Conservation (phyloP, 805 yeast species). For the Teunomyces pallodes region DNA sequence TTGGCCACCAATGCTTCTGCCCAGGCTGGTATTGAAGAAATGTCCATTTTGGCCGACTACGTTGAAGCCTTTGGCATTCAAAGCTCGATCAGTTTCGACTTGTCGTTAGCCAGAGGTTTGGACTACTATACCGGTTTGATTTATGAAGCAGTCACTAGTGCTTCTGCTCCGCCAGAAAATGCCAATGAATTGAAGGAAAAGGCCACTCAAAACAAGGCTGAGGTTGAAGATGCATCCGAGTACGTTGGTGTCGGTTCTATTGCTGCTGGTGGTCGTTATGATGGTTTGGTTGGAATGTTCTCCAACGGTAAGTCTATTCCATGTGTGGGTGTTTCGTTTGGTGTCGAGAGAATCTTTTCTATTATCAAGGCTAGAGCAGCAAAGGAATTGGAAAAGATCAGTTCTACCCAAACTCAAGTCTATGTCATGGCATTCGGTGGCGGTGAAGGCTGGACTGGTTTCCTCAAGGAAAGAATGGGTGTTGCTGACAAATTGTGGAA, state of each 20-base stretch:
- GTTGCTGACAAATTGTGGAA: slow-evolving; percentile 83
- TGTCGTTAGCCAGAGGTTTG: slow-evolving; percentile 94
- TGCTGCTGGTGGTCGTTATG: slow-evolving; percentile 99
- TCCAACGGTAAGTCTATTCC: slow-evolving; percentile 90
- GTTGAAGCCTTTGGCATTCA: slow-evolving; percentile 80
- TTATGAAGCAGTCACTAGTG: slow-evolving; percentile 93
- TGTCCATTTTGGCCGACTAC: slow-evolving; percentile 70
- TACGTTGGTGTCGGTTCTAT: slow-evolving; percentile 98
- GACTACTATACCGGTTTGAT: slow-evolving; percentile 97
- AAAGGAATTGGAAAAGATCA: slow-evolving; percentile 55
- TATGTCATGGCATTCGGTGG: slow-evolving; percentile 98
- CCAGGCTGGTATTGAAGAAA: slow-evolving; percentile 75
- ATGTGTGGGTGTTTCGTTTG: slow-evolving; percentile 96
- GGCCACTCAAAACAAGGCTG: slow-evolving; percentile 38
- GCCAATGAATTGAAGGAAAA: slow-evolving; percentile 64
- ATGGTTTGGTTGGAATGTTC: slow-evolving; percentile 95
- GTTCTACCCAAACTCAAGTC: slow-evolving; percentile 88
- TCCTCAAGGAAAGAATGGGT: slow-evolving; percentile 85
- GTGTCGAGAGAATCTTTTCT: slow-evolving; percentile 93
- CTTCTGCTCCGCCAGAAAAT: slow-evolving; percentile 90
- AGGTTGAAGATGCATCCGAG: slow-evolving; percentile 90
- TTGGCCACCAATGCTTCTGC: slow-evolving; percentile 71
- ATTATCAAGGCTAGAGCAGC: slow-evolving; percentile 75
- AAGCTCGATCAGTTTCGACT: slow-evolving; percentile 72
- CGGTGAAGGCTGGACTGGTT: slow-evolving; percentile 94